These are phyloP conservation scores for Plenodomus tracheiphilus DNA, from an alignment of 2,329 filamentous ascomycete genomes.

Conservation along the genomic window DNA sequence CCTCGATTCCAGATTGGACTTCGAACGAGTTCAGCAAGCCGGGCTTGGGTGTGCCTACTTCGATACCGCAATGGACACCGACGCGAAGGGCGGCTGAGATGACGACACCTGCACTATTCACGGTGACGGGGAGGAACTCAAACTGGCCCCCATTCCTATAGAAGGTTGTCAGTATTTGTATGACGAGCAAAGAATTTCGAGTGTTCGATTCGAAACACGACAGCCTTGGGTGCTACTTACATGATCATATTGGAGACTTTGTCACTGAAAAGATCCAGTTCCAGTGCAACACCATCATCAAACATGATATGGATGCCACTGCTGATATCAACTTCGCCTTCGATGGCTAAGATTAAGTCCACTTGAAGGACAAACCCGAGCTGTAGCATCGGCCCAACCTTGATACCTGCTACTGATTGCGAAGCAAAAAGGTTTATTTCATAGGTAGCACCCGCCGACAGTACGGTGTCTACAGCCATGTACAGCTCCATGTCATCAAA, in stretches of 20 bases:
- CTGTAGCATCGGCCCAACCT: conserved; percentile 42
- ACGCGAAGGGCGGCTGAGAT: conserved; percentile 55
- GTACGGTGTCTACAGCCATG: conserved; percentile 50
- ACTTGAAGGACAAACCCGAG: conserved; percentile 55
- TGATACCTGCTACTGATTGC: conserved; percentile 50
- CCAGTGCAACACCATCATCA: conserved; percentile 54
- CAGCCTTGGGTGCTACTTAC: too few species aligned
- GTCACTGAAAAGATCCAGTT: conserved; percentile 56
- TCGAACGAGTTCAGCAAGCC: conserved; percentile 5
- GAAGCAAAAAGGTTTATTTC: conserved; percentile 55
- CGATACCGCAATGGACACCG: conserved; percentile 50
- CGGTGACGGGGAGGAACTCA: conserved; percentile 60
- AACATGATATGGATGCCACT: conserved; percentile 61
- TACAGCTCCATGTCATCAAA: conserved; percentile 60
- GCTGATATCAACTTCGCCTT: conserved; percentile 54
- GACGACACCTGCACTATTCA: conserved; percentile 50
- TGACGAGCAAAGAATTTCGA: too few species aligned
- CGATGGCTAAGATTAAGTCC: conserved; percentile 56
- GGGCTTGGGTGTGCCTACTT: conserved; percentile 2
- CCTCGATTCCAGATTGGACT: conserved; percentile 50
- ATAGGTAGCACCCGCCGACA: conserved; percentile 52
- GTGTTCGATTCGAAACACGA: too few species aligned
- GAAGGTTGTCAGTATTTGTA: conserved; percentile 48
- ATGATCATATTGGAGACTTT: conserved; percentile 54
- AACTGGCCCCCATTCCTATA: conserved; percentile 57